Conservation (phyloP, 306 rosid species). For the Macrotyloma uniflorum region DNA sequence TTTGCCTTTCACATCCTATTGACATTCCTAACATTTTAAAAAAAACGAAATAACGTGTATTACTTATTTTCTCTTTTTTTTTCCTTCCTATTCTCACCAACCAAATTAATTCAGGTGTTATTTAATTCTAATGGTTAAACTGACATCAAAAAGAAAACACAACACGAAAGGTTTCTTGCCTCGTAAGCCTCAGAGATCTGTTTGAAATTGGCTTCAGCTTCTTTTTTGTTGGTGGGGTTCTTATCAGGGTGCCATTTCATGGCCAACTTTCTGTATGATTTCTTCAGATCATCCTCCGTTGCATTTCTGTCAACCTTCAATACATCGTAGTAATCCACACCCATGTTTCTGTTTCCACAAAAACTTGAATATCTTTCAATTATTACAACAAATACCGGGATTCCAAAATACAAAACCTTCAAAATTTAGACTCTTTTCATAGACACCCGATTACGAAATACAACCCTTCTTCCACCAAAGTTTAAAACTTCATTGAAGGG, state of each 20-base stretch:
- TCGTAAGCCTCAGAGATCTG: constrained; percentile 95
- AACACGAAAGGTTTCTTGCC: constrained; percentile 51
- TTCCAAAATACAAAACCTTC: constrained; percentile 31
- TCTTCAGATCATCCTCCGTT: constrained; percentile 92
- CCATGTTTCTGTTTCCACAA: constrained; percentile 51
- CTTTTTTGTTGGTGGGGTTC: constrained; percentile 81
- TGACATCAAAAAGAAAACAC: not conserved
- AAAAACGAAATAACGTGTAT: not conserved
- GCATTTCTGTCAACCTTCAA: constrained; percentile 78
- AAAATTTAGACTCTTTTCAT: constrained; percentile 36
- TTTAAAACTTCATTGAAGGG: not conserved
- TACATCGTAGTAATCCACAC: constrained; percentile 80
- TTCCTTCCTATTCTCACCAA: not conserved
- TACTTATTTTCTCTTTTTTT: not conserved
- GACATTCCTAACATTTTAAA: not conserved
- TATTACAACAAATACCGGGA: constrained; percentile 25
- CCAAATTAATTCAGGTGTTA: not conserved
- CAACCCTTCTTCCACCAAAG: constrained; percentile 36
- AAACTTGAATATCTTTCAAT: constrained; percentile 14
- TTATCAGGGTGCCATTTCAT: constrained; percentile 99
- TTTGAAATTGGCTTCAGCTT: constrained; percentile 97
- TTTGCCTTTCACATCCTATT: not conserved
- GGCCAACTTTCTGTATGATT: constrained; percentile 83
- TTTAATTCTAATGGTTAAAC: not conserved
- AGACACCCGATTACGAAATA: constrained; percentile 40